Percentiles rank a stretch among this genome's conserved stretches.
Conservation (phyloP, 306 rosid genomes). For the Sphenostylis stenocarpa region DNA sequence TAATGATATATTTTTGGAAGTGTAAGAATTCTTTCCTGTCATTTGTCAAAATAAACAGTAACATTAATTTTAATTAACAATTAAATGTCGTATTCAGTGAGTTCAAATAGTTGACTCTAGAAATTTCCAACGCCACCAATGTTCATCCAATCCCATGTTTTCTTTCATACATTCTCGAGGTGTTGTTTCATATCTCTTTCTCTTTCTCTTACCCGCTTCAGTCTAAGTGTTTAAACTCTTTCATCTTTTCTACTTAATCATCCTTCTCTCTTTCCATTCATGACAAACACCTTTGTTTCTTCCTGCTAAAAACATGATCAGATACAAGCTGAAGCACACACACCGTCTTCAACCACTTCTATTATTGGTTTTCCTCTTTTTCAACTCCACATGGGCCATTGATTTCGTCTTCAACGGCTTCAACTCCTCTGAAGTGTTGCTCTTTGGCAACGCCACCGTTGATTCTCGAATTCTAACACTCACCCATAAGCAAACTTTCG, state of each 20-base stretch:
- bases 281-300: neutral
- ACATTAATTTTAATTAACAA: neutral
- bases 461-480: conserved; percentile 62
- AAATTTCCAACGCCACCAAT: neutral
- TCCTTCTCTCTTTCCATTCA: neutral
- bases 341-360: conserved; percentile 22
- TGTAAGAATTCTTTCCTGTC: neutral
- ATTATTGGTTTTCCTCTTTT: conserved; percentile 5
- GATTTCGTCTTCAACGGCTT: conserved; percentile 82
- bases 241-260: neutral
- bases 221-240: neutral
- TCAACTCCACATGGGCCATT: conserved; percentile 34
- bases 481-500: conserved; percentile 56
- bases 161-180: neutral
- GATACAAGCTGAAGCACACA: neutral
- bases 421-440: conserved; percentile 53
- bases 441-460: conserved; percentile 66
- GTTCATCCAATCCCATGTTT: neutral
- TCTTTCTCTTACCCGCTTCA: neutral
- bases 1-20: neutral
- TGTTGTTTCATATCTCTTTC: neutral
- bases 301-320: conserved; percentile 33
- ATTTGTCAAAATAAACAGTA: neutral
- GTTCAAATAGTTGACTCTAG: neutral
- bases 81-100: no score